phyloP scores from a whole-genome alignment of 192 early-diverging fungal genomes.

The Chytriomyces sp. region DNA sequence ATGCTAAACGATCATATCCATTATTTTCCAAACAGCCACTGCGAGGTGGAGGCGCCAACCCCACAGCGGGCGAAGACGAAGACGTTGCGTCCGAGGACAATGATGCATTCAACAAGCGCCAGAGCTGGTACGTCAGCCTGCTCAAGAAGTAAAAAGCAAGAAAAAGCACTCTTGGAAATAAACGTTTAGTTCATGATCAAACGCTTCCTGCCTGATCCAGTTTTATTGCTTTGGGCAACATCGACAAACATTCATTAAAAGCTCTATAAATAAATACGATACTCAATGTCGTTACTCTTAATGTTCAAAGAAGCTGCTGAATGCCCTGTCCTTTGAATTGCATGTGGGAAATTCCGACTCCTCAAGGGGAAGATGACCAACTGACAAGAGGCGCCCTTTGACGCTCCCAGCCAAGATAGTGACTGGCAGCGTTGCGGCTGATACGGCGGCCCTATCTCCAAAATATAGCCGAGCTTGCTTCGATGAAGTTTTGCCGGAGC shows the following conservation, averaged over 20 bases:
- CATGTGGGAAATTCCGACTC: too few species aligned
- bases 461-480: too few species aligned
- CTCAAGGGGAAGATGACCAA: too few species aligned
- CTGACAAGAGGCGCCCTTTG: too few species aligned
- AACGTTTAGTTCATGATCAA: too few species aligned
- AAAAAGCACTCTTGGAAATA: neutral
- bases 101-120: slow-evolving; percentile 44
- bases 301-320: too few species aligned
- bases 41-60: slow-evolving; percentile 73
- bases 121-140: slow-evolving; percentile 64
- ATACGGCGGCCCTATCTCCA: too few species aligned
- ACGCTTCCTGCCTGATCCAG: neutral
- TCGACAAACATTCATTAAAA: neutral
- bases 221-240: neutral
- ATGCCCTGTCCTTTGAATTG: too few species aligned
- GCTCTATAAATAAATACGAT: slow-evolving; percentile 1
- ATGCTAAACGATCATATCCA: neutral
- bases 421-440: too few species aligned
- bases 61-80: slow-evolving; percentile 48
- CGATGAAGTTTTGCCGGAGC: too few species aligned
- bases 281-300: too few species aligned
- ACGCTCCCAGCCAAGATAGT: too few species aligned
- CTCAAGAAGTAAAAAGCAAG: slow-evolving; percentile 50
- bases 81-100: slow-evolving; percentile 12
- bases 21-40: slow-evolving; percentile 62